phyloP scores from a whole-genome alignment of 2,329 filamentous ascomycete species.

The Aspergillus sp. region DNA sequence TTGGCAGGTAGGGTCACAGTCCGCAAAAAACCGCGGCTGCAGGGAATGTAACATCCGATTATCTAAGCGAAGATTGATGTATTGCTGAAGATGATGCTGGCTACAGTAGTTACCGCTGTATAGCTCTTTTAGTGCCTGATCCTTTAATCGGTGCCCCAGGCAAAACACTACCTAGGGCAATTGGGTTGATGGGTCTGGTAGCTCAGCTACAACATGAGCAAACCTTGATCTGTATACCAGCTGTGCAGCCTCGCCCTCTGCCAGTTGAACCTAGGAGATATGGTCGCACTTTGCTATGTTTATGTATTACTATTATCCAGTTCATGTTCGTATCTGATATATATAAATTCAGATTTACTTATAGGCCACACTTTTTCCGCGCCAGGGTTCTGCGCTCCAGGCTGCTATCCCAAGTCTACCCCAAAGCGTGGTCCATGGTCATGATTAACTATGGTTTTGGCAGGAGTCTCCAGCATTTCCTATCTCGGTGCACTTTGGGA shows the following conservation, averaged over 20 bases:
- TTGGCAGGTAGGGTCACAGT: neutral
- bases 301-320: neutral
- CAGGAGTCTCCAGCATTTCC: no score
- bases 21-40: constrained; percentile 1
- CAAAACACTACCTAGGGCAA: neutral
- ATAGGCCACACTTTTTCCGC: neutral
- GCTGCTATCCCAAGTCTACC: no score
- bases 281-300: neutral
- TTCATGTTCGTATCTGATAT: neutral
- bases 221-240: constrained; percentile 1
- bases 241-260: neutral
- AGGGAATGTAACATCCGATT: neutral
- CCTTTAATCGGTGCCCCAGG: neutral
- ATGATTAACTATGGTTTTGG: no score
- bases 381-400: neutral
- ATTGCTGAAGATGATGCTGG: neutral
- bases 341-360: neutral
- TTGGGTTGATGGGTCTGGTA: neutral
- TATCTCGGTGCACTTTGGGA: no score
- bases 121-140: neutral
- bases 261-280: neutral
- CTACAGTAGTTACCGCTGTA: neutral
- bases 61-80: constrained; percentile 2
- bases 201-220: neutral
- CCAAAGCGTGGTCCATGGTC: neutral